phyloP scores from a whole-genome alignment of 306 rosid genomes.

The Corylus americana region DNA sequence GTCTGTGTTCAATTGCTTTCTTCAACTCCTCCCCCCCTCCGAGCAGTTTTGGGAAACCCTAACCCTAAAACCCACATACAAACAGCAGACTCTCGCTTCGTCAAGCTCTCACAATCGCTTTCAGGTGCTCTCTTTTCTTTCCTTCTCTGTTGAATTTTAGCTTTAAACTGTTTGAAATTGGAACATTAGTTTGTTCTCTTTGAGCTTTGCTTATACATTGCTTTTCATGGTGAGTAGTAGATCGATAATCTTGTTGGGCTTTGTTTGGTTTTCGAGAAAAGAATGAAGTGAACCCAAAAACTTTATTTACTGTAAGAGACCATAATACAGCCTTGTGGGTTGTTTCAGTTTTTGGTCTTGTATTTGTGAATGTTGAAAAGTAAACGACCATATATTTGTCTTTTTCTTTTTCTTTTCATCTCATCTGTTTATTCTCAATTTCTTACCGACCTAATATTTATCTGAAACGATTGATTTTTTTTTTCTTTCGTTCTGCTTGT shows the following conservation, averaged over 20 bases:
- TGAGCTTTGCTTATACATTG: background rate
- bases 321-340: slow-evolving; percentile 4
- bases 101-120: slow-evolving; percentile 16
- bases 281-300: background rate
- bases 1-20: slow-evolving; percentile 10
- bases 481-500: background rate
- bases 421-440: background rate
- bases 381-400: background rate
- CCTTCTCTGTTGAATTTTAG: background rate
- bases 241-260: slow-evolving; percentile 14
- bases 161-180: background rate
- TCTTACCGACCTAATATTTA: background rate
- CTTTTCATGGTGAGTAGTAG: slow-evolving; percentile 3
- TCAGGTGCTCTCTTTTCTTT: slow-evolving; percentile 25
- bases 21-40: slow-evolving; percentile 25
- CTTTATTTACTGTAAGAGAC: background rate
- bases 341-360: background rate
- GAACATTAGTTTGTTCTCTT: background rate
- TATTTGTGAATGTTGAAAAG: background rate
- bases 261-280: background rate
- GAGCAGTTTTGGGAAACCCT: slow-evolving; percentile 38
- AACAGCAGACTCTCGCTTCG: background rate
- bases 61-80: slow-evolving; percentile 8
- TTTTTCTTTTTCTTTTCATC: background rate
- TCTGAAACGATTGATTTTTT: background rate